Percentiles rank a stretch among this genome's conserved stretches.
Evolutionary conservation across 805 yeast species (phyloP).

Genomic region (Candida nanaspora): DNA sequence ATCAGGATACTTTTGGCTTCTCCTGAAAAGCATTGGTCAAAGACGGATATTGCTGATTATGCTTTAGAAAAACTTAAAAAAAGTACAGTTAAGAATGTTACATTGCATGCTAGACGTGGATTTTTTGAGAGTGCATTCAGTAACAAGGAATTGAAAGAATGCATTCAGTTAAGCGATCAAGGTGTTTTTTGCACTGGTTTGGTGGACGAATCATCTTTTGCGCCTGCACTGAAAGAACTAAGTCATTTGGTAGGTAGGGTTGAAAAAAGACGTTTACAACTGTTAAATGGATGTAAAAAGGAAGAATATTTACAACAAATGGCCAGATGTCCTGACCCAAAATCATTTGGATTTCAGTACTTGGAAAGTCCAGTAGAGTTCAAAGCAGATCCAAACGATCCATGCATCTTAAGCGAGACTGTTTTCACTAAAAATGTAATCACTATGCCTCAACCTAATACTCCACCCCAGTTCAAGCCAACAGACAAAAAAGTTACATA

Average conservation of each 20-base stretch:
- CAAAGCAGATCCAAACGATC: slow-evolving; percentile 29
- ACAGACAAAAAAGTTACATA: slow-evolving; percentile 28
- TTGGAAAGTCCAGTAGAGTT: slow-evolving; percentile 56
- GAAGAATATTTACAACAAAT: slow-evolving; percentile 4
- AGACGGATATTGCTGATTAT: slow-evolving; percentile 63
- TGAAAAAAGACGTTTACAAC: slow-evolving; percentile 56
- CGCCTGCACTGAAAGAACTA: slow-evolving; percentile 21
- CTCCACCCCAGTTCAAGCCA: slow-evolving; percentile 26
- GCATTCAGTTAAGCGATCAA: slow-evolving; percentile 49
- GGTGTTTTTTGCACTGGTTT: slow-evolving; percentile 43
- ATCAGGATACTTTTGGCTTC: slow-evolving; percentile 71
- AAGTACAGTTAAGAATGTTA: slow-evolving; percentile 55
- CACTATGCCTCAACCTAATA: slow-evolving; percentile 28
- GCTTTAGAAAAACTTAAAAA: slow-evolving; percentile 49
- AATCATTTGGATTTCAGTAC: slow-evolving; percentile 65
- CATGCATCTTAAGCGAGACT: slow-evolving; percentile 34
- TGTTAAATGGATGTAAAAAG: slow-evolving; percentile 44
- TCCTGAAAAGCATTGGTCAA: slow-evolving; percentile 40
- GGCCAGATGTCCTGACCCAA: slow-evolving; percentile 4
- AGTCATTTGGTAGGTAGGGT: slow-evolving; percentile 39
- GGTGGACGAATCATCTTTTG: slow-evolving; percentile 23
- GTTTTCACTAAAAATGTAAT: slow-evolving; percentile 43
- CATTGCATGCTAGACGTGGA: slow-evolving; percentile 82
- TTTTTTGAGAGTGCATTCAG: slow-evolving; percentile 82
- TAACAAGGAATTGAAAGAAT: slow-evolving; percentile 84